Base-by-base conservation (phyloP, 371 early-diverging fungal species). In the Funneliformis caledonium region DNA sequence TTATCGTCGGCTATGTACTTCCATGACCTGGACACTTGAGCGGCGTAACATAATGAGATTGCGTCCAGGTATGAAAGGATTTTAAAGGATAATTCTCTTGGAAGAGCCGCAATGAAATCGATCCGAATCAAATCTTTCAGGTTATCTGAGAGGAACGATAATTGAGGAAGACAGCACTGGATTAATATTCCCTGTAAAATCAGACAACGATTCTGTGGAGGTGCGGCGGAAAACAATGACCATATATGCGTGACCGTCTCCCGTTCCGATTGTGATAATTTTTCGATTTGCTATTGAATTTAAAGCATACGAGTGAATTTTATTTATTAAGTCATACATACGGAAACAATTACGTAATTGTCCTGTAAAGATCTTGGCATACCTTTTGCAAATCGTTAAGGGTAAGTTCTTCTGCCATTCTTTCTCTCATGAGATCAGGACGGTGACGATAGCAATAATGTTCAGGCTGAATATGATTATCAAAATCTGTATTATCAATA, bases 61-160 rank as follows among this genome's bases (percentile, higher is more conserved):
- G 97, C 97, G 83, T 98, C 98, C 60, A 98, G 88, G 82, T 93
- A 95, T 6, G 94, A 92, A 67, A 98, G 88, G 64, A 97, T 93
- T 64, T 91, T 86, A 61, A 96, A 84, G 4, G 94, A 87, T 42
- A 97, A 85, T 81, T 98, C 97, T 3, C 88, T 87, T 0, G 97
- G 96, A 16, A 93, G 83, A n/a, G 89, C 86, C 5, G 90, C 85
- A 61, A 97, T 85, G 83, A 95, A 93, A 85, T 97, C 97, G 48
- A 97, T 91, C 22, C 94, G 90, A 47, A 96, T 85, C 68, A 92
- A 83, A 14, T 91, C 91, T 67, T 91, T 90, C 59, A 93, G 89
- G 7, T 87, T 89, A 62, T 91, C 88, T 50, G 92, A 89, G 31
- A 95, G 85, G 78, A 91, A 92, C 1, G 96, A 95, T 8, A 97